Evolutionary conservation across 2,329 filamentous ascomycete genomes (phyloP), one percentile per base, ranked within the genome.

Genomic region (Nemania bipapillata): DNA sequence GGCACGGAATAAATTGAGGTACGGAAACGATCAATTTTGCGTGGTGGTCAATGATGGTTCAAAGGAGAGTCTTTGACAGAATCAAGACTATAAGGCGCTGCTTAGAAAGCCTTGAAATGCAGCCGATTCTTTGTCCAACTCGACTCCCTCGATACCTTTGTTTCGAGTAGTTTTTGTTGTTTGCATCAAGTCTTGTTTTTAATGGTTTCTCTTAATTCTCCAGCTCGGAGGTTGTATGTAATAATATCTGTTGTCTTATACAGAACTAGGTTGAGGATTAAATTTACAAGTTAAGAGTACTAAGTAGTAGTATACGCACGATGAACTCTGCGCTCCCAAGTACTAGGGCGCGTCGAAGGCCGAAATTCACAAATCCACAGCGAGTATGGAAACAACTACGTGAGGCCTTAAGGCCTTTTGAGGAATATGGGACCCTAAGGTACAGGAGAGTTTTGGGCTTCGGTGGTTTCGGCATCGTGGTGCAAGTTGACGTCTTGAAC

Each of bases 381-480:
- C 17, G 3, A 58, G 45, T 53, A 55, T 68, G 68, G 68, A 70
- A 70, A 28, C 40, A 2, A 4, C 35, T 68, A n/a, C 55, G 57
- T 2, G 4, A 1, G 0, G 6, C 4, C 8, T 54, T 70, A 0
- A 9, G 15, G 12, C 6, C 37, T 2, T 63, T 35, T 9, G 60
- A 68, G 53, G 28, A 57, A 0, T 0, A 6, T 4, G 50, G 32
- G 0, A 37, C 50, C 26, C 26, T 70, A 30, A 58, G 22, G 26
- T 70, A 70, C 47, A 12, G 26, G 0, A 62, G 11, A 26, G 65
- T 70, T 1, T 7, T 70, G 8, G 68, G 68, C 56, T 54, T 45
- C 22, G 68, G 68, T n/a, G 68, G 68, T 2, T 68, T 62, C 28
- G 68, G 68, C 8, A 3, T 70, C 9, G 68, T 68, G 30, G 42